Conservation (phyloP, 441 rosid species). For the Erodium trifolium region DNA sequence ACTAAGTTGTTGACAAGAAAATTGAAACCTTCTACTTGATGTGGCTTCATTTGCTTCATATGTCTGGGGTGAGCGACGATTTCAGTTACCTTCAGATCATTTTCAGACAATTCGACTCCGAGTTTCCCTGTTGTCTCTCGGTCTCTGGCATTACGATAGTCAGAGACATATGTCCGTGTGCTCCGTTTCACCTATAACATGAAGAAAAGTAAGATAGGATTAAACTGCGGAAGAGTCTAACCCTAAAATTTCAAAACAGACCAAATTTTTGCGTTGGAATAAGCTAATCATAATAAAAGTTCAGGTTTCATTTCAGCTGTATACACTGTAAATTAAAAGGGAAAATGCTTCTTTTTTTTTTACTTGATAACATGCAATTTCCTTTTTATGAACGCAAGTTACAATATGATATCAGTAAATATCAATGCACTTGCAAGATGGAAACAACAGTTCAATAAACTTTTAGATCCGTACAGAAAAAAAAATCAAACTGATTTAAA, state of each 20-base stretch:
- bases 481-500: background rate
- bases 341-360: background rate
- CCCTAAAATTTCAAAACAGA: background rate
- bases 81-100: constrained; percentile 39
- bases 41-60: constrained; percentile 68
- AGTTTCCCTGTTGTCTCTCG: constrained; percentile 29
- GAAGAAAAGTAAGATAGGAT: constrained; percentile 1
- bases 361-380: background rate
- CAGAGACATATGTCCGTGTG: constrained; percentile 38
- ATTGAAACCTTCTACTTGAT: constrained; percentile 72
- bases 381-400: background rate
- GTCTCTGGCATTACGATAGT: constrained; percentile 31
- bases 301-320: no score
- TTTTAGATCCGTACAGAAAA: background rate
- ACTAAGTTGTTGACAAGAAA: constrained; percentile 67
- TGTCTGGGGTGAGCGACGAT: constrained; percentile 81
- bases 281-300: no score
- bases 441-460: background rate
- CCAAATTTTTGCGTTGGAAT: no score
- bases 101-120: constrained; percentile 31
- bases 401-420: background rate
- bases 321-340: no score
- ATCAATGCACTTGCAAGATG: background rate
- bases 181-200: constrained; percentile 47
- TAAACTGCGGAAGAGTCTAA: background rate